Conservation (phyloP, 306 rosid genomes). For the Nissolia schottii region DNA sequence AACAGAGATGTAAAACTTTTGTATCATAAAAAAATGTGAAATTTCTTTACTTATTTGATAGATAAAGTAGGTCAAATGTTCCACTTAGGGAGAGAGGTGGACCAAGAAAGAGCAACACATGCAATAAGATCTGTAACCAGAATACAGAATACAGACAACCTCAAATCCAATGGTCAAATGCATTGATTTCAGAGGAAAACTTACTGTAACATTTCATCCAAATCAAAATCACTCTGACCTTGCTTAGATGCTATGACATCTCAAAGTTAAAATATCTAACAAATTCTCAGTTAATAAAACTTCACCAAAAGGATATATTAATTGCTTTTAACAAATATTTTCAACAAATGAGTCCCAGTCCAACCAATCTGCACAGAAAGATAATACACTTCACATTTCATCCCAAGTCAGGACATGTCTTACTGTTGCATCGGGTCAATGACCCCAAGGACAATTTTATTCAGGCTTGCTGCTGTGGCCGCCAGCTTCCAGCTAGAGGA, state of each 20-base stretch:
- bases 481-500: background rate
- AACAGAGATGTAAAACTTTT: slow-evolving; percentile 7
- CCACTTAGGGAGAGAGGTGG: background rate
- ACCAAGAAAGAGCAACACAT: slow-evolving; percentile 5
- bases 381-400: background rate
- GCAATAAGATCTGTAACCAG: background rate
- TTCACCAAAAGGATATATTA: background rate
- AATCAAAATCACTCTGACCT: background rate
- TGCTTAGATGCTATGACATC: background rate
- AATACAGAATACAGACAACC: background rate
- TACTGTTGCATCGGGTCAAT: background rate
- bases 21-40: too few relatives aligned
- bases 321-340: background rate
- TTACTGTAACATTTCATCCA: background rate
- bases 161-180: background rate
- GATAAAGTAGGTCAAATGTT: background rate
- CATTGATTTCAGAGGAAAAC: background rate
- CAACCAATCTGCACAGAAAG: background rate
- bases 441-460: background rate
- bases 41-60: too few relatives aligned
- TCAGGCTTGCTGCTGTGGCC: background rate
- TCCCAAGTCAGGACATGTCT: background rate
- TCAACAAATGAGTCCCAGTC: background rate
- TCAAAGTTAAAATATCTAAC: background rate
- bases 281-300: background rate